Conservation (phyloP, 2,329 filamentous ascomycete species). For the Talaromyces sp. region DNA sequence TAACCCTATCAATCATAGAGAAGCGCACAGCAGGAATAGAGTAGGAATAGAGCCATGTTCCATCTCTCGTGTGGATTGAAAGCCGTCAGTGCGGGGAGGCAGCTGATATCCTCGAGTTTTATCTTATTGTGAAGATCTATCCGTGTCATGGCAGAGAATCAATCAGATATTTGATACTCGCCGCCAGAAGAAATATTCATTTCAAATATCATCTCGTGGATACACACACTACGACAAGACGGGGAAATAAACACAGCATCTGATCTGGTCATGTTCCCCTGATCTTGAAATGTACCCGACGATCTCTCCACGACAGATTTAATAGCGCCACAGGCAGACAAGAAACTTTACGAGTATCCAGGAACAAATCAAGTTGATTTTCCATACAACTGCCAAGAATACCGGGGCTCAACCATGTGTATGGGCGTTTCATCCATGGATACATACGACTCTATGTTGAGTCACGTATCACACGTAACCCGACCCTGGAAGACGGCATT, state of each 20-base stretch:
- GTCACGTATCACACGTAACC: not conserved
- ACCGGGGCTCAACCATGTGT: conserved; percentile 6
- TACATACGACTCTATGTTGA: not conserved
- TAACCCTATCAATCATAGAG: not conserved
- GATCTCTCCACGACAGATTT: not conserved
- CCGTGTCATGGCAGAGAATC: not conserved
- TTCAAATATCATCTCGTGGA: not conserved
- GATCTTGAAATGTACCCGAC: not conserved
- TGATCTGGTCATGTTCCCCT: conserved; percentile 8
- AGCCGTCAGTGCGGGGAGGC: conserved; percentile 1
- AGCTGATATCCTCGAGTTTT: conserved; percentile 1
- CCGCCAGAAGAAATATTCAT: no score
- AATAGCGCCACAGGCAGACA: not conserved
- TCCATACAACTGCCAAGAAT: not conserved
- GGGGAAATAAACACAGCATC: not conserved
- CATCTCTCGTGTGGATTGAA: not conserved
- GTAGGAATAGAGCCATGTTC: not conserved
- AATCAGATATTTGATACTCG: not conserved
- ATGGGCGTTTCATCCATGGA: not conserved
- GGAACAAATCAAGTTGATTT: not conserved
- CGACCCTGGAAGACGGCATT: not conserved
- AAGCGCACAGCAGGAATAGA: not conserved
- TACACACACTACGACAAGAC: not conserved
- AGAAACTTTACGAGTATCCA: not conserved
- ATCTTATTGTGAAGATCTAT: not conserved